Evolutionary conservation across 768 basidiomycete genomes (phyloP), one percentile per base, ranked within the genome.

Genomic region (Gyrodon lividus): DNA sequence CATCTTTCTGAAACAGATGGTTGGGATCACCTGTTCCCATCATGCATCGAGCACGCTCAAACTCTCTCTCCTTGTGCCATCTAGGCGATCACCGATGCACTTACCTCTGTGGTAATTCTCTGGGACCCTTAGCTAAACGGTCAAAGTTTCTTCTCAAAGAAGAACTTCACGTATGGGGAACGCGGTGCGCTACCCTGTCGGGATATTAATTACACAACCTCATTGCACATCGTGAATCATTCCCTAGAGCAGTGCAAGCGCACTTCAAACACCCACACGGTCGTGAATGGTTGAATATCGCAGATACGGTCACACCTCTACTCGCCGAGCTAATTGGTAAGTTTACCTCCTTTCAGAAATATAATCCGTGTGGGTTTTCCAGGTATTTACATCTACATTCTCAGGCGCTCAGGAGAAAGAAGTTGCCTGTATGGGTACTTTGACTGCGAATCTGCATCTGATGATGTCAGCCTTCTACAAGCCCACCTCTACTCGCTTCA

Each of bases 41-140:
- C 30, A 30, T 8, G 37, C 41, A 23, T 44, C 9, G 45, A 35
- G 28, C 22, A 41, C 31, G 30, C 63, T 64, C 42, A 67, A 35
- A n/a, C 14, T 24, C 10, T 31, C 46, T 50, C 34, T 51, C 56
- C 41, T n/a, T n/a, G n/a, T n/a, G n/a, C n/a, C n/a, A n/a, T n/a
- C n/a, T 52, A 74, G 70, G 68, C 76, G 81, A 82, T 44, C 67
- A 64, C 49, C 72, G 75, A 49, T 85, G 83, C 67, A 82, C 85
- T 30, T 99, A 99, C 69, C 83, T 99, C 46, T 95, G 92, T 66
- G 97, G 97, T 30, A 98, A 99, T 73, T 98, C 94, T 22, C 80
- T 98, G 9, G 97, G 97, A 4, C 77, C 87, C 48, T 74, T 91
- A 62, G 81, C 89, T 39, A 90, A 84, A 66, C 76, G 81, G 33